A percentile compares a stretch with the other conserved stretches of the same genome.
These are phyloP conservation scores for Ceratobasidium sp. DNA, from an alignment of 1,284 basidiomycete species.

Conservation along the genomic window DNA sequence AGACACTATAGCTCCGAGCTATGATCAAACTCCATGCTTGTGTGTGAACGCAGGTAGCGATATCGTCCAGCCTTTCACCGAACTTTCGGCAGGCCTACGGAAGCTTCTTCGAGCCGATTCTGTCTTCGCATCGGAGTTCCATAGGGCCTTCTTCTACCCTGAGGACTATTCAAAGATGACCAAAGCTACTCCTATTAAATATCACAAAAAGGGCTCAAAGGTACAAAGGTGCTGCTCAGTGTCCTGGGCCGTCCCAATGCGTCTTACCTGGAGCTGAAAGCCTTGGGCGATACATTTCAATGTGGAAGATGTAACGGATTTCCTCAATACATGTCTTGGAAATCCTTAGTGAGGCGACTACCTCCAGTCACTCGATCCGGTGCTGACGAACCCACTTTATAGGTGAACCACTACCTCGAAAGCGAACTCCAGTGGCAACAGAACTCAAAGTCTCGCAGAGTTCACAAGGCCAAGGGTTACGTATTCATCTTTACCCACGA, in stretches of 20 bases:
- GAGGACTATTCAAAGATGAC: no score
- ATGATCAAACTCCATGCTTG: no score
- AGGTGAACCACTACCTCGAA: background rate
- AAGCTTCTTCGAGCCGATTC: constrained; percentile 16
- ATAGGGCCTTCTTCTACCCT: background rate
- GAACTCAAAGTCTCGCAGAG: background rate
- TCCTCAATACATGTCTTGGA: background rate
- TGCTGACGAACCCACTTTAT: no score
- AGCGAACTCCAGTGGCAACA: background rate
- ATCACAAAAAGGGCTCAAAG: no score
- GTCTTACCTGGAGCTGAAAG: constrained; percentile 8
- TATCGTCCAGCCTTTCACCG: background rate
- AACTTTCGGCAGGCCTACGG: background rate
- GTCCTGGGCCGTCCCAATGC: background rate
- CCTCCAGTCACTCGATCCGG: no score
- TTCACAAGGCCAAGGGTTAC: background rate
- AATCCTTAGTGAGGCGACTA: background rate
- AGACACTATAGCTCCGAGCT: background rate
- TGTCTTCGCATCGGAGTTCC: constrained; percentile 1
- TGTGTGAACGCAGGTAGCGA: no score
- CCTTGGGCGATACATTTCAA: background rate
- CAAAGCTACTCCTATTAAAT: no score
- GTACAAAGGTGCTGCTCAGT: background rate
- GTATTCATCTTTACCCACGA: background rate
- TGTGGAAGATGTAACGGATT: constrained; percentile 3